Evolutionary conservation across 2,329 filamentous ascomycete species (phyloP).

Genomic region (Fragosphaeria purpurea): DNA sequence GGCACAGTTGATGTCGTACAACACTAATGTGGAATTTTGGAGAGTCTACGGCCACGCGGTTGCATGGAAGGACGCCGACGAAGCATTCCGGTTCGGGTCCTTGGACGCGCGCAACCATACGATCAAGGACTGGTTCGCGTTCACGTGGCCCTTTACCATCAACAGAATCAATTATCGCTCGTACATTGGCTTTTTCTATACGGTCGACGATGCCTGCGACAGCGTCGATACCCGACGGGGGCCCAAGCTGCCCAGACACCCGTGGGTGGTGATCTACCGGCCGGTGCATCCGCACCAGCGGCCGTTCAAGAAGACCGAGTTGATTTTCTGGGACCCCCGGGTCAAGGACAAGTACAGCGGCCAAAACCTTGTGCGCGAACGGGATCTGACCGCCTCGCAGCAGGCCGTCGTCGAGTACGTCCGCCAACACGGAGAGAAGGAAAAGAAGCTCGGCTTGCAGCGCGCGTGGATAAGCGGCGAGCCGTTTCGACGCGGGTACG

Average conservation of each 20-base stretch:
- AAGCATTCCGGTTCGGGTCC: slow-evolving; percentile 26
- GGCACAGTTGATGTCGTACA: not conserved
- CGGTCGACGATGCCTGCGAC: slow-evolving; percentile 29
- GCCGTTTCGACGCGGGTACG: slow-evolving; percentile 9
- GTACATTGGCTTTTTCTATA: slow-evolving; percentile 41
- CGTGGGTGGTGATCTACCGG: slow-evolving; percentile 43
- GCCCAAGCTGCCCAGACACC: slow-evolving; percentile 24
- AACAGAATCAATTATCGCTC: slow-evolving; percentile 21
- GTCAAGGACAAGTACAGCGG: slow-evolving; percentile 18
- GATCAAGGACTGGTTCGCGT: slow-evolving; percentile 27
- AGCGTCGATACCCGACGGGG: slow-evolving; percentile 12
- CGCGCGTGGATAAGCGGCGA: slow-evolving; percentile 37
- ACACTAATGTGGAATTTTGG: not conserved
- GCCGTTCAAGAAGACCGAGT: slow-evolving; percentile 28
- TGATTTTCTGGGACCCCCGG: slow-evolving; percentile 45
- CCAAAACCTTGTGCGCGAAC: slow-evolving; percentile 15
- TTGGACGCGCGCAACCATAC: slow-evolving; percentile 17
- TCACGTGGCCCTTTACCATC: slow-evolving; percentile 15
- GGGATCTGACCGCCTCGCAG: slow-evolving; percentile 36
- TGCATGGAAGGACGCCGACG: slow-evolving; percentile 29
- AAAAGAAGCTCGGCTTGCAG: slow-evolving; percentile 25
- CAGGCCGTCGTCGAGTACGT: slow-evolving; percentile 31
- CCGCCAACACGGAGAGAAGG: slow-evolving; percentile 17
- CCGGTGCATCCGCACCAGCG: slow-evolving; percentile 27
- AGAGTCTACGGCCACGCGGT: slow-evolving; percentile 27